Conservation (phyloP, 116 monocot species). For the Zostera marina region DNA sequence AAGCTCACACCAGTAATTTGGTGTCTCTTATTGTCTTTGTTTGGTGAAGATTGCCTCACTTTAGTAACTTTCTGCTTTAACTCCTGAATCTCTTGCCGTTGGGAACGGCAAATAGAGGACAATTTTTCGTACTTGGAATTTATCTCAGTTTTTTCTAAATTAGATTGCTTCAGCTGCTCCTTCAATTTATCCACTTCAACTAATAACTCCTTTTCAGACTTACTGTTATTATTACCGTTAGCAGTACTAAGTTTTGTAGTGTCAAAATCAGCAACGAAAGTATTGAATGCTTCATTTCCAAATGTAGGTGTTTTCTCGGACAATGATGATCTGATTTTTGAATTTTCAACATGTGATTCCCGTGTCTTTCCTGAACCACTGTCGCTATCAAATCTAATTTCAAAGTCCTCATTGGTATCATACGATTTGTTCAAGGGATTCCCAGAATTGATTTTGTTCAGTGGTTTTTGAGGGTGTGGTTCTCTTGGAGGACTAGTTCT, state of each 20-base stretch:
- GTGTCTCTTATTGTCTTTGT: slow-evolving; percentile 20
- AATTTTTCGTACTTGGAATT: slow-evolving; percentile 71
- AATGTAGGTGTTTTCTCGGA: slow-evolving; percentile 15
- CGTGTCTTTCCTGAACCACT: slow-evolving; percentile 13
- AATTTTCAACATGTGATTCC: slow-evolving; percentile 6
- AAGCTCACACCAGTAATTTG: slow-evolving; percentile 13
- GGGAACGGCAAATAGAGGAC: slow-evolving; percentile 70
- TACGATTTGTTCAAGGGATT: slow-evolving; percentile 12
- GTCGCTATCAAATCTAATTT: slow-evolving; percentile 36
- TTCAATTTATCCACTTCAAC: slow-evolving; percentile 51
- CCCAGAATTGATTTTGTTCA: slow-evolving; percentile 4
- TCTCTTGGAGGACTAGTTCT: slow-evolving; percentile 11
- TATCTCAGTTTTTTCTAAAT: slow-evolving; percentile 55
- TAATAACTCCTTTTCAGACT: slow-evolving; percentile 30
- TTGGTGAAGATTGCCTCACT: slow-evolving; percentile 12
- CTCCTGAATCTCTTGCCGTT: slow-evolving; percentile 79
- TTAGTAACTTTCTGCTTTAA: slow-evolving; percentile 35
- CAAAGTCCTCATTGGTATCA: slow-evolving; percentile 28
- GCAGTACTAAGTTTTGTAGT: slow-evolving; percentile 15
- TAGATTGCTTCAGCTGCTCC: slow-evolving; percentile 58
- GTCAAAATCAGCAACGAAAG: slow-evolving; percentile 60
- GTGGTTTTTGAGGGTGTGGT: slow-evolving; percentile 4
- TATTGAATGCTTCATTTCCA: slow-evolving; percentile 38
- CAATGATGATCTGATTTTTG: slow-evolving; percentile 5
- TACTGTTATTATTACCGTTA: slow-evolving; percentile 2